Evolutionary conservation across 495 filamentous ascomycete species (phyloP).

Genomic region (Thozetella sp.): DNA sequence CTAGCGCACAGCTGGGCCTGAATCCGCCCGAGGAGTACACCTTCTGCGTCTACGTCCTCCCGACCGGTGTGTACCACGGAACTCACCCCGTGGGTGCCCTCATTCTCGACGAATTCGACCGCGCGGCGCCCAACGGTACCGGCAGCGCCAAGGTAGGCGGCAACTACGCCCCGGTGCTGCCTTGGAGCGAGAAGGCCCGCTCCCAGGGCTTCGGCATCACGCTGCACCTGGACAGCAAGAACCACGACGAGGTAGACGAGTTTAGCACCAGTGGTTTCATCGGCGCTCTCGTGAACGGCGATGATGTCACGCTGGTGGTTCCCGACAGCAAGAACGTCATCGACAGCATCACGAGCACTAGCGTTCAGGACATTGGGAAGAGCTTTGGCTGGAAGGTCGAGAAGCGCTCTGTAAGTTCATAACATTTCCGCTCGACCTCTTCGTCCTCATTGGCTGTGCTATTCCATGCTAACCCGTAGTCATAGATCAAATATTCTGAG

Average conservation of each 20-base stretch:
- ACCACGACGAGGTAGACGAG: slow-evolving; percentile 80
- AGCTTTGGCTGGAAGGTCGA: slow-evolving; percentile 71
- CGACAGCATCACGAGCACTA: slow-evolving; percentile 77
- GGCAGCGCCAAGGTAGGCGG: slow-evolving; percentile 76
- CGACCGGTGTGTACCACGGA: slow-evolving; percentile 89
- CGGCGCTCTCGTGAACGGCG: slow-evolving; percentile 63
- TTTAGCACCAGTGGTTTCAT: slow-evolving; percentile 89
- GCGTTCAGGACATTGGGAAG: slow-evolving; percentile 66
- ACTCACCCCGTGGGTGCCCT: slow-evolving; percentile 77
- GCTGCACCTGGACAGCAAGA: slow-evolving; percentile 81
- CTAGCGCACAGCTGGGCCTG: slow-evolving; percentile 76
- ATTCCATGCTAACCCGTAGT: slow-evolving; percentile 12
- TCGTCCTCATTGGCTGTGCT: background rate
- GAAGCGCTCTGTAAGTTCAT: slow-evolving; percentile 47
- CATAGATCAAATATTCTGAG: slow-evolving; percentile 81
- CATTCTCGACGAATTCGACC: slow-evolving; percentile 77
- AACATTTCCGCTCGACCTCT: background rate
- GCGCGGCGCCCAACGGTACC: slow-evolving; percentile 72
- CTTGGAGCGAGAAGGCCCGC: slow-evolving; percentile 75
- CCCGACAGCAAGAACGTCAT: slow-evolving; percentile 84
- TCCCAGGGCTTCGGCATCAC: slow-evolving; percentile 81
- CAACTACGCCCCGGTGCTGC: slow-evolving; percentile 82
- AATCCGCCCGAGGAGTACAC: slow-evolving; percentile 87
- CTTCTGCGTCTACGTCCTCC: slow-evolving; percentile 81
- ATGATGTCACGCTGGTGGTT: slow-evolving; percentile 69